Conservation (phyloP, 2,329 filamentous ascomycete genomes). For the Ophiostoma angusticollis region DNA sequence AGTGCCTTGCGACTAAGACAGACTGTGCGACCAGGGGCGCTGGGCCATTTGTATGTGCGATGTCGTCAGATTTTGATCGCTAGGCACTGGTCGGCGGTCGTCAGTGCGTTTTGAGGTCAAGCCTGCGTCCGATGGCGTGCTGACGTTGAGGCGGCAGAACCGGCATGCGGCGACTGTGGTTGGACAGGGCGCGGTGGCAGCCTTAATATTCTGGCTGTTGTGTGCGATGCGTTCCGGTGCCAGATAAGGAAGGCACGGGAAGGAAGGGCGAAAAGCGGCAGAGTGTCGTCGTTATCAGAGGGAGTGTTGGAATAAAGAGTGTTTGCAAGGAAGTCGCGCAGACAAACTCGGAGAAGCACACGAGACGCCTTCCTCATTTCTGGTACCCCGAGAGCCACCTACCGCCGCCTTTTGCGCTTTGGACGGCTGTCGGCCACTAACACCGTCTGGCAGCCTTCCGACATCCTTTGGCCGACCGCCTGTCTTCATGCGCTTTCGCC, state of each 20-base stretch:
- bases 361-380: no score
- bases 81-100: background rate
- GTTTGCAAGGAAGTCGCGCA: background rate
- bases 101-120: constrained; percentile 7
- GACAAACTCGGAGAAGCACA: no score
- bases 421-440: no score
- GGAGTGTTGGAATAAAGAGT: constrained; percentile 1
- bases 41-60: constrained; percentile 7
- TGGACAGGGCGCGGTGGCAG: background rate
- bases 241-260: background rate
- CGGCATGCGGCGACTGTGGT: no score
- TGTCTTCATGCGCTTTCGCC: no score
- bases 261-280: background rate
- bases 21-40: constrained; percentile 4
- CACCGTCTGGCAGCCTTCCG: no score
- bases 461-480: background rate
- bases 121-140: constrained; percentile 13
- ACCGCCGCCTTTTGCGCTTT: no score
- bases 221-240: background rate
- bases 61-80: constrained; percentile 11
- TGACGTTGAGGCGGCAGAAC: constrained; percentile 3
- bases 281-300: no score
- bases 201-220: background rate
- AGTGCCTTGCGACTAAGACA: background rate
- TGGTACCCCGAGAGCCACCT: no score